A percentile compares a stretch with the other conserved stretches of the same genome.
Evolutionary conservation across 2,329 filamentous ascomycete species (phyloP).

Genomic region (Ophiostoma perfectum): DNA sequence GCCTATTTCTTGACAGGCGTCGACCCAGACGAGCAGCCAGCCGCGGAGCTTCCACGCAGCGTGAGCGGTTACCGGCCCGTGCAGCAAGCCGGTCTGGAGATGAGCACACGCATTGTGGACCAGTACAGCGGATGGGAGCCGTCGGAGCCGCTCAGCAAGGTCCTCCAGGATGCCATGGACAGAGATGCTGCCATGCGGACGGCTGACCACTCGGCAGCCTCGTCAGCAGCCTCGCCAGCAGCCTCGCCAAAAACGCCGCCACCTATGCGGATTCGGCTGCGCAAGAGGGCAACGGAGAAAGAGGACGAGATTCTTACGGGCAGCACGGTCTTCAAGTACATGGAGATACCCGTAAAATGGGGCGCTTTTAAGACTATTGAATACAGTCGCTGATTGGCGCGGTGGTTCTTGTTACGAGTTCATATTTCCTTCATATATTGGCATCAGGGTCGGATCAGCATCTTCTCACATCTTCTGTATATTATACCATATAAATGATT

Average conservation of each 20-base stretch:
- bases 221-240: neutral
- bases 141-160: conserved; percentile 21
- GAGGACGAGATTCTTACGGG: neutral
- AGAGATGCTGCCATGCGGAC: conserved; percentile 23
- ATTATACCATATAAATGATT: neutral
- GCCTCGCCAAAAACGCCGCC: neutral
- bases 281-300: conserved; percentile 2
- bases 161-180: conserved; percentile 22
- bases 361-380: neutral
- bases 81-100: conserved; percentile 9
- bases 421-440: neutral
- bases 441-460: neutral
- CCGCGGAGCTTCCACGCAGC: neutral
- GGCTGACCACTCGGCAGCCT: neutral
- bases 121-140: conserved; percentile 25
- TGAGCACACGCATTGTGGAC: conserved; percentile 15
- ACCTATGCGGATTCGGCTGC: conserved; percentile 23
- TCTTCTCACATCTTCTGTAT: neutral
- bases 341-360: conserved; percentile 16
- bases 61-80: neutral
- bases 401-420: neutral
- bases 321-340: neutral
- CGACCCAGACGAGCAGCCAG: neutral
- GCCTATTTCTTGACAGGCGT: neutral
- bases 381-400: conserved; percentile 1